Evolutionary conservation across 441 rosid species (phyloP).

Genomic region (Erodium moschatum): DNA sequence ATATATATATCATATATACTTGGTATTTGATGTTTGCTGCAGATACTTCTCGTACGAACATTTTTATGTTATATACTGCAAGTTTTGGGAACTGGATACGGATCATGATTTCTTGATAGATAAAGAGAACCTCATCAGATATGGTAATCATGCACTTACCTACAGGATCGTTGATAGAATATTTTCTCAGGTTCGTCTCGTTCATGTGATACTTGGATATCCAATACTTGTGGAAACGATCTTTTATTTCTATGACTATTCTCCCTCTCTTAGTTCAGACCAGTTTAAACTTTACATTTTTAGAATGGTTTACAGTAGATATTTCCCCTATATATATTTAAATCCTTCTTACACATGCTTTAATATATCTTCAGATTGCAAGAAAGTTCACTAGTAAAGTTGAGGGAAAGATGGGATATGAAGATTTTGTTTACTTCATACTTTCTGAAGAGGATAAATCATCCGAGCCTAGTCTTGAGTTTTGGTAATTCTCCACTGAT

Average conservation of each 20-base stretch:
- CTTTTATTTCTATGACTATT: background rate
- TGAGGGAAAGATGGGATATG: constrained; percentile 98
- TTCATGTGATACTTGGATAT: constrained; percentile 7
- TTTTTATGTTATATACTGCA: constrained; percentile 97
- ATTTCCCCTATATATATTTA: background rate
- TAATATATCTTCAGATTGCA: constrained; percentile 45
- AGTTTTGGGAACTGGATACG: constrained; percentile 95
- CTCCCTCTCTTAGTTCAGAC: background rate
- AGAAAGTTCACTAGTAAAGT: constrained; percentile 83
- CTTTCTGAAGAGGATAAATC: constrained; percentile 96
- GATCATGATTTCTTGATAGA: constrained; percentile 95
- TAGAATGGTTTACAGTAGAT: no score
- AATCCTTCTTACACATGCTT: constrained; percentile 15
- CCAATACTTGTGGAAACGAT: constrained; percentile 9
- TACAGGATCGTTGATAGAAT: constrained; percentile 93
- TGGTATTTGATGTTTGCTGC: constrained; percentile 20
- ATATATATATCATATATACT: background rate
- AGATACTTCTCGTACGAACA: constrained; percentile 97
- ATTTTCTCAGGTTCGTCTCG: constrained; percentile 81
- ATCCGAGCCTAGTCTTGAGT: constrained; percentile 92
- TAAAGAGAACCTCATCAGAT: constrained; percentile 95
- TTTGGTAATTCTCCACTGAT: constrained; percentile 39
- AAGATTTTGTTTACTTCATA: constrained; percentile 96
- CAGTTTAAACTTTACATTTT: no score
- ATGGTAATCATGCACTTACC: constrained; percentile 97